Evolutionary conservation across 2,329 filamentous ascomycete genomes (phyloP), one percentile per base, ranked within the genome.

Genomic region (Xylogone sp.): DNA sequence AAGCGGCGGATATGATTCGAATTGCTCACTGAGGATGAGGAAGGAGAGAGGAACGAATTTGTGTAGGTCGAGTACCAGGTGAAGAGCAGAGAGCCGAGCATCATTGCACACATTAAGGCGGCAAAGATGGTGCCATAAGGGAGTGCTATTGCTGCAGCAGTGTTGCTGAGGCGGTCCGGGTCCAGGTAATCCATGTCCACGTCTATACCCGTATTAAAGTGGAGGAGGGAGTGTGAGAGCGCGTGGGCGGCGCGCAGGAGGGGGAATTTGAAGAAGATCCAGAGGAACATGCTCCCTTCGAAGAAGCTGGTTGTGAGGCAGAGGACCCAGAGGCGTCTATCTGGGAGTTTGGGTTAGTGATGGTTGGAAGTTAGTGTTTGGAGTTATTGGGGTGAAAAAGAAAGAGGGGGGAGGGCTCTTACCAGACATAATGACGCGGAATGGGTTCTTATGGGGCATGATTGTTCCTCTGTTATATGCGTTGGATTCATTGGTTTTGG

Each of bases 231-330:
- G 20, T 55, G 53, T 19, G 53, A 69, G 2, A 62, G 56, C 16
- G 62, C 59, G 42, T 71, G 69, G 10, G 71, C 68, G 10, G 69
- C 66, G 51, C 70, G 75, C 19, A 83, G 65, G 3, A 77, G 74
- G 2, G 78, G 75, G 3, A 79, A 77, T 73, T 80, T 82, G 68
- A 81, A 82, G 65, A 82, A 83, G 53, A 83, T 76, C 58, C 81
- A 82, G 7, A 84, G 69, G 60, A 82, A 83, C 70, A 83, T 78
- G 13, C 78, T 74, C 10, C 78, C 78, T 63, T 84, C 81, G 57
- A 83, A 82, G 59, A 79, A 73, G 51, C 74, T 79, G 2, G 77
- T 76, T 2, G 74, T 72, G 46, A 82, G 61, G 1, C 69, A 72
- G 6, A 84, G 67, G 2, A 76, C 69, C 22, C 78, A 59, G 34